Evolutionary conservation across 1,284 basidiomycete species (phyloP).

Genomic region (Melampsora americana): DNA sequence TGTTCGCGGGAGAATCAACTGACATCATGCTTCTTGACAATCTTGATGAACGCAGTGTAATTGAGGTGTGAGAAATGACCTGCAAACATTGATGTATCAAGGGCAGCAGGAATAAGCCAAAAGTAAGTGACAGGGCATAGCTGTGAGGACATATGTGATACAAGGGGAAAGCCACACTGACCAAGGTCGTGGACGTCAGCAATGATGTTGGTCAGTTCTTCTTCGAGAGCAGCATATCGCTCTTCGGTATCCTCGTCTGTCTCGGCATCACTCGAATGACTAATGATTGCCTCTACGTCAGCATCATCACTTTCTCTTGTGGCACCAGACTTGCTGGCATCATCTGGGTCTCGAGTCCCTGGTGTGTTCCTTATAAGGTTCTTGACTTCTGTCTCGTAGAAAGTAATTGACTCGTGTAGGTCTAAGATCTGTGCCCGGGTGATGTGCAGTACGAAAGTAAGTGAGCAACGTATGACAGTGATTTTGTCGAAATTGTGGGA

Average conservation of each 20-base stretch:
- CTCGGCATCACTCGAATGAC: constrained; percentile 60
- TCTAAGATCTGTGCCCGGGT: constrained; percentile 73
- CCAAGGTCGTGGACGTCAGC: constrained; percentile 98
- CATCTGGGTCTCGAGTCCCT: too few species aligned
- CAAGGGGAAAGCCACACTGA: constrained; percentile 63
- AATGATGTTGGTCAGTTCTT: constrained; percentile 90
- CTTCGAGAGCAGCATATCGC: constrained; percentile 82
- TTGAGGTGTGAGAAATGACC: constrained; percentile 52
- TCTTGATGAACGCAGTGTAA: constrained; percentile 96
- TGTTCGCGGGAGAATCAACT: constrained; percentile 49
- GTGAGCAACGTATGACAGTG: constrained; percentile 4
- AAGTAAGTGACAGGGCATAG: too few species aligned
- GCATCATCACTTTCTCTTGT: constrained; percentile 46
- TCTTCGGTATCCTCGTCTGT: constrained; percentile 67
- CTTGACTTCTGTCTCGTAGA: constrained; percentile 74
- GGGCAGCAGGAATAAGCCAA: background rate
- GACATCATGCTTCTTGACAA: constrained; percentile 90
- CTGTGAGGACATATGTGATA: background rate
- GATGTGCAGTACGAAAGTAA: background rate
- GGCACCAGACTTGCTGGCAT: constrained; percentile 51
- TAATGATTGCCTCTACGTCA: constrained; percentile 50
- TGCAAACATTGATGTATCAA: constrained; percentile 16
- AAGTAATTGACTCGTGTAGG: constrained; percentile 71
- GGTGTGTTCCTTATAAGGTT: constrained; percentile 61
- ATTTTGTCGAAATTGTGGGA: constrained; percentile 21